Conservation (phyloP, 352 stramenopile genomes). For the Phytophthora macrochlamydospora region DNA sequence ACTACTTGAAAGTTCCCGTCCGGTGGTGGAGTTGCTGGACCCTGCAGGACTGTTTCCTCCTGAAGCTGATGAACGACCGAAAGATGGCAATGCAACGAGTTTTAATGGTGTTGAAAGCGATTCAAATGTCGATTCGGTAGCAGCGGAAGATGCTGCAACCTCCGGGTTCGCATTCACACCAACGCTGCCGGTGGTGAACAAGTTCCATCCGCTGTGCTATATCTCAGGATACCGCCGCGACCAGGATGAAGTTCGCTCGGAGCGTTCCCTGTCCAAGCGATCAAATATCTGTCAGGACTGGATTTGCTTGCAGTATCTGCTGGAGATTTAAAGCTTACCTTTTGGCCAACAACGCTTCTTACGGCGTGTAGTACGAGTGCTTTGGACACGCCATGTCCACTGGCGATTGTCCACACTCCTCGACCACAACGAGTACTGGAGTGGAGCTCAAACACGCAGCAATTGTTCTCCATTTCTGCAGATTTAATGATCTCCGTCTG, state of each 20-base stretch:
- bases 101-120: conserved; percentile 14
- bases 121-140: background rate
- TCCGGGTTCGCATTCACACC: conserved; percentile 36
- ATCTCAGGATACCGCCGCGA: conserved; percentile 71
- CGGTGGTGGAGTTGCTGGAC: conserved; percentile 73
- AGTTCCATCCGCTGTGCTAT: conserved; percentile 79
- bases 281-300: conserved; percentile 67
- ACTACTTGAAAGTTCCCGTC: conserved; percentile 65
- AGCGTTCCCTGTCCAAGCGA: conserved; percentile 76
- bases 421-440: conserved; percentile 76
- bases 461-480: conserved; percentile 76
- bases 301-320: conserved; percentile 75
- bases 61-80: conserved; percentile 33
- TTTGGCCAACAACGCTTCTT: conserved; percentile 71
- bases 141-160: conserved; percentile 9
- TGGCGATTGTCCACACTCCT: conserved; percentile 69
- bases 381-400: conserved; percentile 61
- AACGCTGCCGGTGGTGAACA: conserved; percentile 58
- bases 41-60: conserved; percentile 44
- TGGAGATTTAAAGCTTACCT: conserved; percentile 80
- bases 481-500: conserved; percentile 76
- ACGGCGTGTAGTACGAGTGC: conserved; percentile 65
- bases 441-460: conserved; percentile 55
- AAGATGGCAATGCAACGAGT: conserved; percentile 3
- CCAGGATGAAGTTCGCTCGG: conserved; percentile 76